Evolutionary conservation across 305 asterid species (phyloP).

Genomic region (Solanum hybrid): DNA sequence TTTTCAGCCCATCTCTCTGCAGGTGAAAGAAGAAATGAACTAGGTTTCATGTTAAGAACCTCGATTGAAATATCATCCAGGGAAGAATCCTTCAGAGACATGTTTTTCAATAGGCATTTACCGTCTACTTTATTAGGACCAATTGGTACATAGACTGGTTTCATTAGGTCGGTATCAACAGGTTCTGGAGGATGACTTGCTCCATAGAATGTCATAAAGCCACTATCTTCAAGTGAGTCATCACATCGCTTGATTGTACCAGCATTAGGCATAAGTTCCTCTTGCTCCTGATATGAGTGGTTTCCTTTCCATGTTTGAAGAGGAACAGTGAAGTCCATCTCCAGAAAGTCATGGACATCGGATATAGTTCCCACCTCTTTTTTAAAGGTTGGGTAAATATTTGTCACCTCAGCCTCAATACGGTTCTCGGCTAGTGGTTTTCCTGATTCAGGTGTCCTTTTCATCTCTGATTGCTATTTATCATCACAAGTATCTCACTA

Average conservation of each 20-base stretch:
- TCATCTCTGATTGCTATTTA: slow-evolving; percentile 46
- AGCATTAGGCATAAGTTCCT: slow-evolving; percentile 46
- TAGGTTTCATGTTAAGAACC: slow-evolving; percentile 38
- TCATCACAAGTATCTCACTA: slow-evolving; percentile 37
- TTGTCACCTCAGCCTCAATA: slow-evolving; percentile 19
- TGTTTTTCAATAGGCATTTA: slow-evolving; percentile 39
- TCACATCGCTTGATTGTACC: slow-evolving; percentile 40
- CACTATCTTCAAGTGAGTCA: slow-evolving; percentile 59
- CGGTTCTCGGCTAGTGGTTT: slow-evolving; percentile 31
- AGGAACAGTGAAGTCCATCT: slow-evolving; percentile 22
- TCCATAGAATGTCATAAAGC: slow-evolving; percentile 79
- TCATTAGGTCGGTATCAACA: slow-evolving; percentile 58
- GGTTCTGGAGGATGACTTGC: slow-evolving; percentile 97
- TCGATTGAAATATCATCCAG: slow-evolving; percentile 56
- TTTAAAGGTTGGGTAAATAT: slow-evolving; percentile 24
- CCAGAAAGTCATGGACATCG: slow-evolving; percentile 24
- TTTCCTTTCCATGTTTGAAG: slow-evolving; percentile 52
- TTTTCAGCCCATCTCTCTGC: slow-evolving; percentile 53
- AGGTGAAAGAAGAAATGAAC: slow-evolving; percentile 37
- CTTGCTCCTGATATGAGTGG: slow-evolving; percentile 39
- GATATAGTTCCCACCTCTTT: slow-evolving; percentile 30
- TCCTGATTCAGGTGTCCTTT: slow-evolving; percentile 47
- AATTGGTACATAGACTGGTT: slow-evolving; percentile 65
- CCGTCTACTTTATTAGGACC: slow-evolving; percentile 38
- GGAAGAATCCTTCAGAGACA: slow-evolving; percentile 50